Evolutionary conservation across 345 rosid genomes (phyloP), one percentile per base, ranked within the genome.

Genomic region (Erysimum cheiranthoides): DNA sequence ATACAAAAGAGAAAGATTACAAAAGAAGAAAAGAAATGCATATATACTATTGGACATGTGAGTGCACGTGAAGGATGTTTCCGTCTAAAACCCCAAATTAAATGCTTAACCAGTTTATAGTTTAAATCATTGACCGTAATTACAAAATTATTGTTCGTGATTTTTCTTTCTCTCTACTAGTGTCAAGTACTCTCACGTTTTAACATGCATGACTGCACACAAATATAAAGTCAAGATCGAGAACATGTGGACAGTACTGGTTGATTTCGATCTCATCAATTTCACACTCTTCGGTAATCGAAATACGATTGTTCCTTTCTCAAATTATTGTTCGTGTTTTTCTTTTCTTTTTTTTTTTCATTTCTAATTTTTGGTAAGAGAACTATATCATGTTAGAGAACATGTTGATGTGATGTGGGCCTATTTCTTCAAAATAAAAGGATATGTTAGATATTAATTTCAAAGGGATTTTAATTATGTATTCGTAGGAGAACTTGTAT

Each of bases 61-160:
- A 38, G 10, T 66, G 46, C 81, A 78, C 57, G 81, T 78, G 81
- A 40, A 65, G 18, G 72, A 58, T 71, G 77, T 57, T 71, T 57
- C 73, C 72, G 3, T 51, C 16, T 49, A 59, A 57, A 47, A 72
- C 31, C 61, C 42, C 70, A 42, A 49, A 66, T 12, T 67, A 65
- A 66, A 51, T 78, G 65, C 64, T 66, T 40, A 66, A 31, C 16
- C 36, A 49, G 10, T 47, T 77, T 38, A 6, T 62, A 67, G 54
- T 59, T 40, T 60, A 61, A 38, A 47, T 65, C 61, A 65, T 71
- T 77, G 80, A 71, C 68, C 72, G 3, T 62, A 43, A 61, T 45
- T 62, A 62, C 66, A 45, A 43, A 61, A 53, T 38, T 35, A 52
- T 62, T 62, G 75, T 46, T 69, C 49, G 10, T 52, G 14, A 31